Base-by-base conservation (phyloP, 805 yeast genomes). In the Cyberlindnera meyerae region DNA sequence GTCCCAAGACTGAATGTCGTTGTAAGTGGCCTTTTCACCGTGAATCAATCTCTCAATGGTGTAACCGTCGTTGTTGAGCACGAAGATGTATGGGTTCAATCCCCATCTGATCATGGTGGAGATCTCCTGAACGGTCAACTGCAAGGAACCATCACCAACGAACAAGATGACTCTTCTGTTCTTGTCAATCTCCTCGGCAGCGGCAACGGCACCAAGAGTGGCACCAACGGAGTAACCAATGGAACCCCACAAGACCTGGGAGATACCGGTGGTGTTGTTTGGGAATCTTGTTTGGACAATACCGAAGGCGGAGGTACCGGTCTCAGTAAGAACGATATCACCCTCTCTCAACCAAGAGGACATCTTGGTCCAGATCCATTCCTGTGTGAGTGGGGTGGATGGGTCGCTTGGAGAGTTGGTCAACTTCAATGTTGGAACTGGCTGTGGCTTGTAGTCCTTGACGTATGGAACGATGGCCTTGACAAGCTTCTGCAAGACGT, bases 291-390 rank as follows among this genome's bases (percentile, higher is more conserved):
- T 65, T 57, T 75, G 78, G 49, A 75, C 69, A 45, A 79, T 73
- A 65, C 87, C 87, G 53, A 79, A 79, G 36, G 83, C 79, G 29
- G 86, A 75, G 27, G 87, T 80, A 63, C 87, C 87, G 30, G 86
- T 79, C 62, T 80, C 87, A 37, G 83, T 71, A 47, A 80, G 68
- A 43, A 79, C 70, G 38, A 79, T 66, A 64, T 80, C 87, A 53
- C 82, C 83, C 52, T 73, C 74, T 58, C 67, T 66, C 52, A 80
- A 70, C 76, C 79, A 80, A 32, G 71, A 66, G 22, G 79, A 71
- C 28, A 78, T 63, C 57, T 71, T 70, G 47, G 75, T 75, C 87
- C 87, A 80, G 49, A 79, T 58, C 77, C 79, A 79, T 54, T 75
- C 78, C 62, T 79, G 85, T 38, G 76, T 68, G 44, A 79, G 62